Conservation (phyloP, 2,329 filamentous ascomycete genomes). For the Coniella lustricola region DNA sequence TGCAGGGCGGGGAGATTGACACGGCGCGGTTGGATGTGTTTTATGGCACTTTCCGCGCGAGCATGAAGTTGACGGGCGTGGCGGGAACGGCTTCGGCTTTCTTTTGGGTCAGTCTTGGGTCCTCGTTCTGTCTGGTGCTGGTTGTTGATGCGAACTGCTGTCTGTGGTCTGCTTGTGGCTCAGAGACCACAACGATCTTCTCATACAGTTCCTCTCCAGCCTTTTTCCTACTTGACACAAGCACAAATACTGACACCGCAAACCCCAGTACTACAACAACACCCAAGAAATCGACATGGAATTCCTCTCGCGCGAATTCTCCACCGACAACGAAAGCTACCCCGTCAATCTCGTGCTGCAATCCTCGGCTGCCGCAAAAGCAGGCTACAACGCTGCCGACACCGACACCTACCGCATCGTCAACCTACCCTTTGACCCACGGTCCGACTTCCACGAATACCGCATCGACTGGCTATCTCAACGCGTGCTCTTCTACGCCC, state of each 20-base stretch:
- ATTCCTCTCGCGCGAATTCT: constrained; percentile 63
- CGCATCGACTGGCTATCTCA: constrained; percentile 66
- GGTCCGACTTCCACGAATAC: constrained; percentile 64
- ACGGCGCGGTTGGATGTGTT: constrained; percentile 53
- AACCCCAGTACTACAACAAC: constrained; percentile 73
- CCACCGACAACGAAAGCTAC: constrained; percentile 39
- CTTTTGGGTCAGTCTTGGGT: constrained; percentile 56
- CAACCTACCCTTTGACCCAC: constrained; percentile 60
- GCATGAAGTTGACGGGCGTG: constrained; percentile 55
- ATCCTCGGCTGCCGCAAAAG: constrained; percentile 48
- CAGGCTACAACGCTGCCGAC: constrained; percentile 55
- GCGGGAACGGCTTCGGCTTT: constrained; percentile 70
- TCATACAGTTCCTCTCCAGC: too few species aligned
- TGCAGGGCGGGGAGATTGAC: constrained; percentile 59
- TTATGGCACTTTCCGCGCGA: constrained; percentile 64
- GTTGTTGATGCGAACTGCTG: not conserved
- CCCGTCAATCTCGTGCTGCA: constrained; percentile 72
- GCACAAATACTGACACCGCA: too few species aligned
- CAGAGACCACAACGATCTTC: not conserved
- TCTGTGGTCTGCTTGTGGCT: not conserved
- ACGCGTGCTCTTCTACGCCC: constrained; percentile 62
- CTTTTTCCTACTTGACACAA: too few species aligned
- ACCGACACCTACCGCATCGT: constrained; percentile 52
- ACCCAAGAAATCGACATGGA: constrained; percentile 78
- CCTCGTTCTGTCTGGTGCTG: not conserved